phyloP scores from a whole-genome alignment of 148 eudicot species.

The Amaranthus palmeri region DNA sequence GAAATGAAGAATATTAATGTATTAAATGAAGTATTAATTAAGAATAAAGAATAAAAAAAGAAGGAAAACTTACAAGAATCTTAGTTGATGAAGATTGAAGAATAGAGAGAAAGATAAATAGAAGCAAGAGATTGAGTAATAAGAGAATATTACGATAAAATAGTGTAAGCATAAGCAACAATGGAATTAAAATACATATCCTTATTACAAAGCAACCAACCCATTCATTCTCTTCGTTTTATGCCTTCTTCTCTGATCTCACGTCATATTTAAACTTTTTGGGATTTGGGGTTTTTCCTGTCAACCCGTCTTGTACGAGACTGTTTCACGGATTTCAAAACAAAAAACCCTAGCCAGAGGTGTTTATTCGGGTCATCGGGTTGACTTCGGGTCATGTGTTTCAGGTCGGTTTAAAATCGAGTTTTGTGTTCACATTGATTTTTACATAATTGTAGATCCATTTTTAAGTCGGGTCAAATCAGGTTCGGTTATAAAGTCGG shows the following conservation, averaged over 20 bases:
- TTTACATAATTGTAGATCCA: too few species aligned
- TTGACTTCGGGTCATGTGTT: too few species aligned
- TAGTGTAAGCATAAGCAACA: not conserved
- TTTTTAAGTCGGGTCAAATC: too few species aligned
- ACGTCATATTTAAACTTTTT: slow-evolving; percentile 8
- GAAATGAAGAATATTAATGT: slow-evolving; percentile 14
- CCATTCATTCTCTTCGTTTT: not conserved
- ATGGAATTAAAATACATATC: not conserved
- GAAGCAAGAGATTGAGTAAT: slow-evolving; percentile 17
- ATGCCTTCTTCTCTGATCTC: not conserved
- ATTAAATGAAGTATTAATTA: not conserved
- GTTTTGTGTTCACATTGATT: too few species aligned
- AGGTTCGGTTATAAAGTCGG: too few species aligned
- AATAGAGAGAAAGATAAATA: not conserved
- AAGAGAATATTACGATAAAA: not conserved
- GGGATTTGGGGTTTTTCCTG: not conserved
- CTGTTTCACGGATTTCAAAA: too few species aligned
- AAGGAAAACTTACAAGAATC: slow-evolving; percentile 38
- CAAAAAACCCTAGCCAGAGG: too few species aligned
- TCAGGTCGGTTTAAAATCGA: too few species aligned
- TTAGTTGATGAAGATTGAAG: not conserved
- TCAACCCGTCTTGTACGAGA: too few species aligned
- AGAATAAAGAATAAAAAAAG: slow-evolving; percentile 1
- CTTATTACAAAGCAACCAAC: not conserved
- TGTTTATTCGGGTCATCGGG: too few species aligned